These are phyloP conservation scores for Argentina anserina DNA, from an alignment of 306 rosid genomes.

Conservation along the genomic window DNA sequence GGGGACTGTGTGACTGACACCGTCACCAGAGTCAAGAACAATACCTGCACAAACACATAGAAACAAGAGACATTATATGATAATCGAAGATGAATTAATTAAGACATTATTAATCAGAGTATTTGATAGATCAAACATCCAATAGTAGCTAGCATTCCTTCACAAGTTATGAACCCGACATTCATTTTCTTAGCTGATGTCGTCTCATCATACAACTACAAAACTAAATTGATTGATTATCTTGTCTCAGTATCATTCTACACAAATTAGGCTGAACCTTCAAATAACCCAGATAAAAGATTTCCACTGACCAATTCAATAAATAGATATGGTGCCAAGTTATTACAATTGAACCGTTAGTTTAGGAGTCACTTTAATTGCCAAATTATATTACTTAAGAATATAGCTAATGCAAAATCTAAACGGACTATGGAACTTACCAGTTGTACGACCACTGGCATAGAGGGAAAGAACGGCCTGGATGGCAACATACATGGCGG, in stretches of 20 bases:
- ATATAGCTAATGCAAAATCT: background rate
- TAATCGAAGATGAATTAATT: background rate
- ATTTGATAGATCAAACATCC: background rate
- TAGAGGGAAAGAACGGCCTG: constrained; percentile 78
- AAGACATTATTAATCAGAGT: background rate
- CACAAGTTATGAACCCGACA: background rate
- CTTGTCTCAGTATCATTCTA: background rate
- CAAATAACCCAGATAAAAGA: background rate
- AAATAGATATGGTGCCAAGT: background rate
- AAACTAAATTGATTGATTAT: background rate
- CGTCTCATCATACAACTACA: background rate
- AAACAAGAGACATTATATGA: background rate
- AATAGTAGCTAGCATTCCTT: background rate
- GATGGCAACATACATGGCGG: constrained; percentile 81
- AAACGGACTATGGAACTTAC: constrained; percentile 27
- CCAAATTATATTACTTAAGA: background rate
- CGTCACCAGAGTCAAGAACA: constrained; percentile 40
- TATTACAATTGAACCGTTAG: background rate
- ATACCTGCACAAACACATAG: constrained; percentile 25
- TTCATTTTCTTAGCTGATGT: background rate
- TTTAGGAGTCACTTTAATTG: background rate
- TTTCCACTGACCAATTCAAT: background rate
- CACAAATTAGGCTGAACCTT: background rate
- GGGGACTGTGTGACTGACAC: constrained; percentile 41
- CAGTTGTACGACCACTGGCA: constrained; percentile 91